Evolutionary conservation across 2,329 filamentous ascomycete genomes (phyloP), one percentile per base, ranked within the genome.

Genomic region (Ascocoryne sarcoides): DNA sequence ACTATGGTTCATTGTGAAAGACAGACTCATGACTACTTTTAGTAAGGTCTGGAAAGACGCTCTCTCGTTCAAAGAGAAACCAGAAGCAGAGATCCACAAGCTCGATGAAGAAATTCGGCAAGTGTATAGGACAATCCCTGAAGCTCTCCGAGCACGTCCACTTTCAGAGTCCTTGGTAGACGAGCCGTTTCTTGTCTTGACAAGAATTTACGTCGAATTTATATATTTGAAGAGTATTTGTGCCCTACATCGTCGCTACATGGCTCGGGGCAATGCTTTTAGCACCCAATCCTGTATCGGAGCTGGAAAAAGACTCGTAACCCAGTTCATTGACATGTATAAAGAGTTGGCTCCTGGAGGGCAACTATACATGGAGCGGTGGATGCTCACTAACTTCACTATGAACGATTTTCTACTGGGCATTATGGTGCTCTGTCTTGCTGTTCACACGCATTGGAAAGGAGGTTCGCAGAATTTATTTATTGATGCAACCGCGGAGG

Each of bases 1-100:
- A 8, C 43, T 59, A 7, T 60, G 54, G 44, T 59, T 60, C 38
- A 53, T 60, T 20, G 54, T 56, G 32, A 61, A 60, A 40, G 45
- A 56, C 15, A 46, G 49, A n/a, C 48, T 55, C 20, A 51, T 59
- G 43, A 37, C 29, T 20, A 46, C 43, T 15, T 60, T 60, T 32
- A 44, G 40, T 26, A 57, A 56, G 33, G 50, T 60, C 10, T 57
- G 52, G 32, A 39, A 48, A 16, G 48, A 59, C 38, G 51, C 56
- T 2, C 44, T 61, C 12, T 55, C 53, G 8, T 57, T 58, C 34
- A 42, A 44, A 10, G 43, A 46, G 10, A 53, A 46, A 30, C 47
- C 50, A 4, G 47, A 50, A 17, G 18, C 18, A 3, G 47, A 53
- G 37, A 46, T 53, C 19, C 5, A 44, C 2, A 14, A 44, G 23